Conservation (phyloP, 2,329 filamentous ascomycete species). For the Teratosphaeria pseudoeucalypti region DNA sequence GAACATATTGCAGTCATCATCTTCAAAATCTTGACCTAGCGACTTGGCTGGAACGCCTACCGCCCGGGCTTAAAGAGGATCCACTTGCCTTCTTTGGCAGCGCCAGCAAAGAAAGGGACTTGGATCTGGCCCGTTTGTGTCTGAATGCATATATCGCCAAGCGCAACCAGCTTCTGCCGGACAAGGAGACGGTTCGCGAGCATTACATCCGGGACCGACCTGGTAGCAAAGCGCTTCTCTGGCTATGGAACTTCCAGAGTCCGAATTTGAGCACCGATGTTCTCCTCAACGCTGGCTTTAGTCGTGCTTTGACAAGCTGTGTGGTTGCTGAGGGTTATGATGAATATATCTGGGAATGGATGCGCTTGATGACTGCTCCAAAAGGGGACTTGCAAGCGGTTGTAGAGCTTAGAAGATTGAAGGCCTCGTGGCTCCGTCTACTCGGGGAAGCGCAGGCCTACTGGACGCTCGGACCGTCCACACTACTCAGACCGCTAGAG, state of each 20-base stretch:
- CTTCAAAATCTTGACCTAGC: not conserved
- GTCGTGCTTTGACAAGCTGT: not conserved
- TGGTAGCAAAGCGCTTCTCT: not conserved
- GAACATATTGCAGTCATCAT: not conserved
- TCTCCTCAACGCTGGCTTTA: not conserved
- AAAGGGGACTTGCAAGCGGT: not conserved
- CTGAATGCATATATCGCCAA: not conserved
- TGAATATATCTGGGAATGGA: not conserved
- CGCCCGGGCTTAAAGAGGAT: not conserved
- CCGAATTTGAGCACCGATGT: not conserved
- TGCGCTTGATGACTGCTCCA: not conserved
- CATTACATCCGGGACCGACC: not conserved
- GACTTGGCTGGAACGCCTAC: not conserved
- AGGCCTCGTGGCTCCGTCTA: not conserved
- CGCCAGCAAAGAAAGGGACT: not conserved
- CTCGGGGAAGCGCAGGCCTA: not conserved
- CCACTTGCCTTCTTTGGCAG: not conserved
- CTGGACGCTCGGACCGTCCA: not conserved
- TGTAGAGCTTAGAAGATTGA: not conserved
- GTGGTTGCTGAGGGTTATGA: not conserved
- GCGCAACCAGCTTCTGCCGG: not conserved
- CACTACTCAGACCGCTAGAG: not conserved
- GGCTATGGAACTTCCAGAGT: not conserved
- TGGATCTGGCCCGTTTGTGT: not conserved
- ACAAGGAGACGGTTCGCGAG: not conserved